Conservation (phyloP, 371 early-diverging fungal genomes). For the Mucor saturninus region DNA sequence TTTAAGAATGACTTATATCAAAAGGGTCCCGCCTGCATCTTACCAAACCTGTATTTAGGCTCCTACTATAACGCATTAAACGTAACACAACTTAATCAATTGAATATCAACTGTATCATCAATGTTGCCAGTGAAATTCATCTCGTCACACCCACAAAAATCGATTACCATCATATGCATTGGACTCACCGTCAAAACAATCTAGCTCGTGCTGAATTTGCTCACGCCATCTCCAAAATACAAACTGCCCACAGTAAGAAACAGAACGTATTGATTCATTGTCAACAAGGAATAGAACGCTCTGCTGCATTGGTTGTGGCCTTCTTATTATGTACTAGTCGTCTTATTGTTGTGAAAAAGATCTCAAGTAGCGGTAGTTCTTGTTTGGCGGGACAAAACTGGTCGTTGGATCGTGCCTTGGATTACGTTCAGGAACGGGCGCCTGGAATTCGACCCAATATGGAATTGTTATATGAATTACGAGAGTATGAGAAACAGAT, state of each 20-base stretch:
- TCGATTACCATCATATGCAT: constrained; percentile 35
- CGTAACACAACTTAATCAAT: constrained; percentile 36
- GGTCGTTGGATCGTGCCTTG: constrained; percentile 29
- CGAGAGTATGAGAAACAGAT: constrained; percentile 32
- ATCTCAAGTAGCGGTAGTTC: background rate
- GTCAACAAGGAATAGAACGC: constrained; percentile 40
- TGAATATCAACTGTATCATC: constrained; percentile 61
- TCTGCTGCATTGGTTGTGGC: constrained; percentile 42
- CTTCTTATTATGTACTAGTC: constrained; percentile 28
- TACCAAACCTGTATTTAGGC: constrained; percentile 76
- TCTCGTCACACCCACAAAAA: background rate
- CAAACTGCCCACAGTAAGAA: constrained; percentile 19
- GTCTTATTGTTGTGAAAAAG: background rate
- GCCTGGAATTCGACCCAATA: constrained; percentile 38
- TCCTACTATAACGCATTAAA: constrained; percentile 62
- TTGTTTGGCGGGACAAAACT: constrained; percentile 9
- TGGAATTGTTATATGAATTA: constrained; percentile 41
- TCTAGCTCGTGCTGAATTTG: constrained; percentile 31
- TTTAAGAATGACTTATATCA: constrained; percentile 18
- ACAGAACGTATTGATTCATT: constrained; percentile 29
- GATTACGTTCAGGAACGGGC: constrained; percentile 35
- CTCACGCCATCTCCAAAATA: constrained; percentile 27
- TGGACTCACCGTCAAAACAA: constrained; percentile 42
- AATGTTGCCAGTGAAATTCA: constrained; percentile 78
- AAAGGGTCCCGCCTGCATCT: constrained; percentile 62